Evolutionary conservation across 345 rosid genomes (phyloP).

Genomic region (Lumnitzera racemosa): DNA sequence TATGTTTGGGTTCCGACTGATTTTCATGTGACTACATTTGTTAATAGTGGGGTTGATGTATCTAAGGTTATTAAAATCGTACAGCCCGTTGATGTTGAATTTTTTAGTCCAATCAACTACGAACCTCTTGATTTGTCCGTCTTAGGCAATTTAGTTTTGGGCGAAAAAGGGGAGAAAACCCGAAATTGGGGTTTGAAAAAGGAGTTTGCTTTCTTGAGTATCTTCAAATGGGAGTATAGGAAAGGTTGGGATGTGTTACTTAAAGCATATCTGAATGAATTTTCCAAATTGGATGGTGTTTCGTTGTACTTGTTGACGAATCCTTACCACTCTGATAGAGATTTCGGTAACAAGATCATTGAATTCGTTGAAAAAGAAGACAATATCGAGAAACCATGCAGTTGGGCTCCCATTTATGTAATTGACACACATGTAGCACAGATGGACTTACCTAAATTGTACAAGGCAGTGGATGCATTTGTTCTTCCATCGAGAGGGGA

Average conservation of each 20-base stretch:
- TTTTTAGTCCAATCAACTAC: constrained; percentile 57
- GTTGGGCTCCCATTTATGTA: constrained; percentile 50
- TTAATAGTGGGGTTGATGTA: constrained; percentile 63
- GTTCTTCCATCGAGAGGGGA: constrained; percentile 84
- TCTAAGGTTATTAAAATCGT: constrained; percentile 72
- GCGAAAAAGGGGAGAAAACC: constrained; percentile 8
- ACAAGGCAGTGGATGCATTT: constrained; percentile 74
- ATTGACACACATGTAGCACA: constrained; percentile 66
- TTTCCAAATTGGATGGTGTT: constrained; percentile 43
- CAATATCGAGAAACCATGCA: constrained; percentile 31
- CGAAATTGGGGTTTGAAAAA: constrained; percentile 5
- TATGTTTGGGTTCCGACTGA: constrained; percentile 85
- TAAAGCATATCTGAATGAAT: constrained; percentile 63
- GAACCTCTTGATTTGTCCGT: constrained; percentile 38
- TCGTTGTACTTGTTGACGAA: constrained; percentile 65
- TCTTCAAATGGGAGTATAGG: constrained; percentile 83
- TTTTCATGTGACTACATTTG: constrained; percentile 68
- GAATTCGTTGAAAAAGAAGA: constrained; percentile 42
- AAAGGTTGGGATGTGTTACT: constrained; percentile 90
- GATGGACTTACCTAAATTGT: constrained; percentile 57
- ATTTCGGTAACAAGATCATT: constrained; percentile 67
- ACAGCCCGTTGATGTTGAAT: constrained; percentile 67
- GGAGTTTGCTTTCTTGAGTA: constrained; percentile 71
- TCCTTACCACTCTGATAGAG: constrained; percentile 54
- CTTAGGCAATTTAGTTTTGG: constrained; percentile 41